phyloP scores from a whole-genome alignment of 805 yeast genomes.

The Candida stauntonica region DNA sequence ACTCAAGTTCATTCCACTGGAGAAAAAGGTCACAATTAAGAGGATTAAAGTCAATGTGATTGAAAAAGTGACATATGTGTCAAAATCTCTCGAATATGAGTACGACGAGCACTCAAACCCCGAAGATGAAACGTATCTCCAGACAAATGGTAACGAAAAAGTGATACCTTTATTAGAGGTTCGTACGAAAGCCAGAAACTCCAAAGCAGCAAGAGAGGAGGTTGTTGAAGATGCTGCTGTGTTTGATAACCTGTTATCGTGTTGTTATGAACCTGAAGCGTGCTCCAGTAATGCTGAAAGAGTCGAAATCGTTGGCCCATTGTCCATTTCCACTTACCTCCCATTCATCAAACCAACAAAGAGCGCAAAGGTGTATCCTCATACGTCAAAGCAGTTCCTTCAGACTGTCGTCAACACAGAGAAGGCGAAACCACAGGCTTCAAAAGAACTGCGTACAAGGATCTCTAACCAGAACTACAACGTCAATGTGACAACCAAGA shows the following conservation, averaged over 20 bases:
- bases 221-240: constrained; percentile 46
- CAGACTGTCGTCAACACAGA: constrained; percentile 9
- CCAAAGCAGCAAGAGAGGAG: constrained; percentile 53
- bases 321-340: constrained; percentile 15
- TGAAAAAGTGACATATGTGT: constrained; percentile 61
- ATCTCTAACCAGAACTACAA: constrained; percentile 12
- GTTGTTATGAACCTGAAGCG: constrained; percentile 40
- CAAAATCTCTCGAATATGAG: constrained; percentile 49
- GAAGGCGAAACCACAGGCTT: constrained; percentile 9
- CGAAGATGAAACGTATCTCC: constrained; percentile 8
- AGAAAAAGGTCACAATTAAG: constrained; percentile 56
- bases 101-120: constrained; percentile 37
- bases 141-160: constrained; percentile 38
- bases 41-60: constrained; percentile 61
- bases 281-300: constrained; percentile 18
- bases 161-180: constrained; percentile 58
- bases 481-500: constrained; percentile 11
- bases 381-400: constrained; percentile 7
- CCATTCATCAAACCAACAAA: constrained; percentile 22
- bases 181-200: constrained; percentile 45
- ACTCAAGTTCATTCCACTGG: constrained; percentile 62
- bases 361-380: constrained; percentile 3
- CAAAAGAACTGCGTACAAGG: constrained; percentile 9
- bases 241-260: constrained; percentile 57
- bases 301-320: constrained; percentile 21